Percentiles rank a stretch among this genome's conserved stretches.
Evolutionary conservation across 1,139 yeast species (phyloP).

Genomic region (Debaryomyces coudertii): DNA sequence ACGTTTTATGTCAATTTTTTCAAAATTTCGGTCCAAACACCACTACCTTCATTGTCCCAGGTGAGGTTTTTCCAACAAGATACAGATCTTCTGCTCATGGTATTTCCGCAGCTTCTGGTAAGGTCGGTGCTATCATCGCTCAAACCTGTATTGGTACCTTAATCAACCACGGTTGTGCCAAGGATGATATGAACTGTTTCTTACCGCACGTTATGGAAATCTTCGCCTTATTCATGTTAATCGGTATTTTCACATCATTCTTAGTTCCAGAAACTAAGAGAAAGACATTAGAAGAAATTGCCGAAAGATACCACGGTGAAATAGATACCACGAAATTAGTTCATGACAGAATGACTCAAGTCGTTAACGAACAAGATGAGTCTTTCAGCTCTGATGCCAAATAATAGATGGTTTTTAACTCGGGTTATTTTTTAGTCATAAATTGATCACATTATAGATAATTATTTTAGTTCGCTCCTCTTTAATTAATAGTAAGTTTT

Average conservation of each 20-base stretch:
- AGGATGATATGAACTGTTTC: conserved; percentile 66
- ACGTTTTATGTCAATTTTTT: conserved; percentile 80
- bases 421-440: background rate
- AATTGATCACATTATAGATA: background rate
- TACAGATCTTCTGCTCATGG: conserved; percentile 99
- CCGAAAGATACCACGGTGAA: conserved; percentile 80
- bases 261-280: conserved; percentile 89
- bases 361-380: conserved; percentile 26
- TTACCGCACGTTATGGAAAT: conserved; percentile 91
- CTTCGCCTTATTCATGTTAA: conserved; percentile 86
- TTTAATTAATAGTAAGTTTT: background rate
- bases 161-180: conserved; percentile 73
- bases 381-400: conserved; percentile 31
- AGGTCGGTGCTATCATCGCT: conserved; percentile 95
- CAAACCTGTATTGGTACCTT: conserved; percentile 88
- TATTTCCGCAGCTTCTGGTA: conserved; percentile 94
- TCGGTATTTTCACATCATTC: conserved; percentile 66
- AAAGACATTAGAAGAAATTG: conserved; percentile 79
- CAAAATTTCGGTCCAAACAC: conserved; percentile 94
- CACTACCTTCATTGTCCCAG: conserved; percentile 94
- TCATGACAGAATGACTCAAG: conserved; percentile 35
- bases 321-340: conserved; percentile 51
- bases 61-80: conserved; percentile 96
- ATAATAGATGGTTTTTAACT: conserved; percentile 11
- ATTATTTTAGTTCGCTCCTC: background rate